Evolutionary conservation across 257 asterid genomes (phyloP).

Genomic region (Solanum habrochaites): DNA sequence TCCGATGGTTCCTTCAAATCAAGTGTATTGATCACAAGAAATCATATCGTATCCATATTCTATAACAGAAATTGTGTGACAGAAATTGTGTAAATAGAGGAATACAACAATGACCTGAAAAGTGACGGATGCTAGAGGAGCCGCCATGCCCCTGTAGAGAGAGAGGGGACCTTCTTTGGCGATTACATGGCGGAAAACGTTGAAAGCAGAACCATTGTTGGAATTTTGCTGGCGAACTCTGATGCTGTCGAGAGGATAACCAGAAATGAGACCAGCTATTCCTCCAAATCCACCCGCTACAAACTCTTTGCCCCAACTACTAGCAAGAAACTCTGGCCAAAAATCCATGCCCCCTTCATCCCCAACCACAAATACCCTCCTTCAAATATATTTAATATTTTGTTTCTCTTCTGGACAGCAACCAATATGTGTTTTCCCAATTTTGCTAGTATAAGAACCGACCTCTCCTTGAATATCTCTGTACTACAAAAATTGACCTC

Average conservation of each 20-base stretch:
- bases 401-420: too few species aligned
- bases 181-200: slow-evolving; percentile 34
- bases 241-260: slow-evolving; percentile 75
- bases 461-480: background rate
- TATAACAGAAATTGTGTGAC: background rate
- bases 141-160: slow-evolving; percentile 74
- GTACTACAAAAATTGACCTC: background rate
- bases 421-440: too few species aligned
- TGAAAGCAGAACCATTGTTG: slow-evolving; percentile 28
- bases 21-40: background rate
- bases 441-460: too few species aligned
- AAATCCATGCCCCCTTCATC: slow-evolving; percentile 41
- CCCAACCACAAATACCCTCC: too few species aligned
- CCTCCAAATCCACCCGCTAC: slow-evolving; percentile 87
- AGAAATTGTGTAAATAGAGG: background rate
- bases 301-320: slow-evolving; percentile 68
- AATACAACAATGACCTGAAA: slow-evolving; percentile 40
- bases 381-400: too few species aligned
- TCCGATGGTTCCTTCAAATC: background rate
- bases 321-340: slow-evolving; percentile 72
- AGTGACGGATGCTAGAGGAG: slow-evolving; percentile 65
- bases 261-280: slow-evolving; percentile 54
- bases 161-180: slow-evolving; percentile 46
- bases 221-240: slow-evolving; percentile 65
- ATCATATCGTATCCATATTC: background rate